Percentiles rank a stretch among this genome's conserved stretches.
phyloP scores from a whole-genome alignment of 805 yeast genomes.

The Metschnikowia sp. region DNA sequence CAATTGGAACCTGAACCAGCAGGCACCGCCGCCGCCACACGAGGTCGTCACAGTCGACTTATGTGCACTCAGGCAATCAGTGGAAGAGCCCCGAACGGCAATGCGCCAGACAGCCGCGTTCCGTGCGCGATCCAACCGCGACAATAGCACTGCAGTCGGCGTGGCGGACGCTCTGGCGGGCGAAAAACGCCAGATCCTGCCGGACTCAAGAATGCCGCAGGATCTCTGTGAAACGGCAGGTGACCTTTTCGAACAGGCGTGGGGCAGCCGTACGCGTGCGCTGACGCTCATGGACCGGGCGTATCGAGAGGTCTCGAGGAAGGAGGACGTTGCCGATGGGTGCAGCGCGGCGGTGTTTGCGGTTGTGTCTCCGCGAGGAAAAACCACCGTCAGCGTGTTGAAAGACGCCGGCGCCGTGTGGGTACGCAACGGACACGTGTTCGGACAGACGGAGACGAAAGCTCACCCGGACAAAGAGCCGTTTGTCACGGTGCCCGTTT shows the following conservation, averaged over 20 bases:
- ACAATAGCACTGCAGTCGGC: neutral
- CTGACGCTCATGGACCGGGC: conserved; percentile 2
- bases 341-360: conserved; percentile 1
- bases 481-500: neutral
- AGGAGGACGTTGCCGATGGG: neutral
- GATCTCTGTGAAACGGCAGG: neutral
- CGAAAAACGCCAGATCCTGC: neutral
- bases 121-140: neutral
- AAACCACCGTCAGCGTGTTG: conserved; percentile 1
- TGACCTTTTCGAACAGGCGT: neutral
- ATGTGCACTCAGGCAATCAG: neutral
- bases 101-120: neutral
- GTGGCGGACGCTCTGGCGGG: neutral
- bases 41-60: too few relatives aligned
- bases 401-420: neutral
- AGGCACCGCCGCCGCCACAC: too few relatives aligned
- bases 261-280: neutral
- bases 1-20: too few relatives aligned
- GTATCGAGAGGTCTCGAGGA: neutral
- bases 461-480: neutral
- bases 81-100: neutral
- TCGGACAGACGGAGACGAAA: neutral
- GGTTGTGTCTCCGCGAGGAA: neutral
- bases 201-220: neutral
- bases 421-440: neutral